Evolutionary conservation across 2,329 filamentous ascomycete species (phyloP), one percentile per base, ranked within the genome.

Genomic region (Aspergillus awamori): DNA sequence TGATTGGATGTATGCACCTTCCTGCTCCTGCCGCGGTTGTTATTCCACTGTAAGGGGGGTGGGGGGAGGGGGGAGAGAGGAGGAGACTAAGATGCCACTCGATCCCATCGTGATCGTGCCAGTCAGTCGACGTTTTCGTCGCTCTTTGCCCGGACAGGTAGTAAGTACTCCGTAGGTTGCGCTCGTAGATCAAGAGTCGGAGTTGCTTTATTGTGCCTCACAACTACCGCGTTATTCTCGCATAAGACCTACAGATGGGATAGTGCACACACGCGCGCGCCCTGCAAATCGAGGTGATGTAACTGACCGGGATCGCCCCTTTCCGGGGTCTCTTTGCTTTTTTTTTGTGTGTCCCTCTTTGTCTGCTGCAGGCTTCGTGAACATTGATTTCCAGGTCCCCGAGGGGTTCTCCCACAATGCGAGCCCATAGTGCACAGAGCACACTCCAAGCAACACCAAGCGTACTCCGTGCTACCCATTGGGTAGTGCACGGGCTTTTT

Each of bases 131-230:
- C 53, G 26, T 41, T 53, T 53, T 57, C 52, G 57, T 39, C 54
- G 47, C 48, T 62, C 57, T 55, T 64, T 62, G 57, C 62, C 57
- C 11, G 54, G 57, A 54, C 36, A 38, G 52, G 62, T 36, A 61
- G 33, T 20, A 20, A 20, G 20, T 20, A 20, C 20, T 20, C 20
- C 20, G 28, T 10, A 30, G 28, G 33, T 54, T 36, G 20, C 8
- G 20, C 43, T 8, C 43, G 45, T 51, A 17, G 24, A 45, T 45
- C 41, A 13, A 36, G 5, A 10, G 20, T 22, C 41, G 20, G 41
- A 7, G 20, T 24, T 22, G 41, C 41, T 22, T 45, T 20, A 45
- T 45, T 45, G 13, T 24, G 10, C 41, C 11, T 45, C 41, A 45
- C 13, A 45, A 24, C 41, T 45, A 24, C 41, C 41, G 41, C 41